phyloP scores from a whole-genome alignment of 306 rosid species.

The Malus asiatica region DNA sequence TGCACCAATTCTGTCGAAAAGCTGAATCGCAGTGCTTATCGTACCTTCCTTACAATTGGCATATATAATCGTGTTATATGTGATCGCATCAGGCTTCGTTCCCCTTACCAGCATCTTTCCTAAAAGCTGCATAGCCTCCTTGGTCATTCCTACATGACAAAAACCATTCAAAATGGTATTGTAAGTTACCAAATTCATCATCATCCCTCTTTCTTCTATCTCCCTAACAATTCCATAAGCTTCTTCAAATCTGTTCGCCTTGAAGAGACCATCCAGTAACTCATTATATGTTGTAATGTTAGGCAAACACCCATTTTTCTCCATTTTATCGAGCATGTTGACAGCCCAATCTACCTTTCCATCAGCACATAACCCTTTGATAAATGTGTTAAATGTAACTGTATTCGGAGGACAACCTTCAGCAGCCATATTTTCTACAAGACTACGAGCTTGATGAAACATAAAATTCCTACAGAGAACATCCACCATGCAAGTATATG shows the following conservation, averaged over 20 bases:
- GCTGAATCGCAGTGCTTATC: conserved; percentile 44
- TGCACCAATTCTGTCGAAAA: conserved; percentile 39
- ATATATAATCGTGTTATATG: conserved; percentile 44
- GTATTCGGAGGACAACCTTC: conserved; percentile 74
- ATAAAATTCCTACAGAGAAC: conserved; percentile 55
- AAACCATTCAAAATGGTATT: conserved; percentile 73
- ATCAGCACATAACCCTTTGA: conserved; percentile 59
- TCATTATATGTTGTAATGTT: conserved; percentile 69
- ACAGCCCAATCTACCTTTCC: conserved; percentile 64
- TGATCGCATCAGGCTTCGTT: conserved; percentile 46
- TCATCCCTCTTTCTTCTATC: conserved; percentile 43
- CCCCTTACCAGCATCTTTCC: conserved; percentile 66
- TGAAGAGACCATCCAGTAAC: conserved; percentile 66
- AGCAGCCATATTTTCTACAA: conserved; percentile 50
- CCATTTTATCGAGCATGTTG: conserved; percentile 53
- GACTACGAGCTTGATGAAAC: conserved; percentile 55
- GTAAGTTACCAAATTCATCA: conserved; percentile 51
- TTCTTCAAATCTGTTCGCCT: conserved; percentile 37
- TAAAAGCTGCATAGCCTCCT: conserved; percentile 47
- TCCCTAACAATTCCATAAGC: conserved; percentile 57
- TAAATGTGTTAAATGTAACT: conserved; percentile 60
- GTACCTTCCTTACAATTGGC: conserved; percentile 61
- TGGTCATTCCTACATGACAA: conserved; percentile 46
- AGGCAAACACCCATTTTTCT: conserved; percentile 50
- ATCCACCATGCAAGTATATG: conserved; percentile 73